phyloP scores from a whole-genome alignment of 164 flowering plant genomes.

The Hamamelis virginiana region DNA sequence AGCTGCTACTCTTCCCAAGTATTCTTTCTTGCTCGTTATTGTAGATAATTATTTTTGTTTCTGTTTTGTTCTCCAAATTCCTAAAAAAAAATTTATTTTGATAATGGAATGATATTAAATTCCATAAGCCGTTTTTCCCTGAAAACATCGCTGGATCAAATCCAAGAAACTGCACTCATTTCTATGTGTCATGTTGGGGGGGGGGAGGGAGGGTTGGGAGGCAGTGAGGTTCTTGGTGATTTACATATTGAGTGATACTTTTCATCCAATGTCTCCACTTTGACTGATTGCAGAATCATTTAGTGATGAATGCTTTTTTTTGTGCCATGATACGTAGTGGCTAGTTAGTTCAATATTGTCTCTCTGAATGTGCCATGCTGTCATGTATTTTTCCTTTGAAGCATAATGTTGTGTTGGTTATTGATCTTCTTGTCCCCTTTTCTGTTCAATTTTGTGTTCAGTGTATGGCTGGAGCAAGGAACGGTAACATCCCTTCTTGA shows the following conservation, averaged over 20 bases:
- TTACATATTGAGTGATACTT: too few relatives aligned
- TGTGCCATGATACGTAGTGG: too few relatives aligned
- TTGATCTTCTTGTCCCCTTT: background rate
- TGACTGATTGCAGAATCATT: too few relatives aligned
- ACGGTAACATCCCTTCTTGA: conserved; percentile 51
- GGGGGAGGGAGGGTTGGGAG: too few relatives aligned
- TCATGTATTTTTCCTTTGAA: background rate
- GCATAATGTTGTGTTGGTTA: background rate
- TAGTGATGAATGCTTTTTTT: too few relatives aligned
- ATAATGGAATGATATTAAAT: background rate
- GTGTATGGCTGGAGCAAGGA: conserved; percentile 50
- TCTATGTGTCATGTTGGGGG: background rate
- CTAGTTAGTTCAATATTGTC: too few relatives aligned
- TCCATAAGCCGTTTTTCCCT: background rate
- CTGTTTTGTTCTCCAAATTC: background rate
- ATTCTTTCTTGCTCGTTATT: conserved; percentile 7
- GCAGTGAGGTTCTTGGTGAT: too few relatives aligned
- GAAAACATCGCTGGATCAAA: background rate
- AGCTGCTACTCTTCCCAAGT: conserved; percentile 44
- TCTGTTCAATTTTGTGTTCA: conserved; percentile 14
- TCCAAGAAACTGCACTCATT: background rate
- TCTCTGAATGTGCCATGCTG: background rate
- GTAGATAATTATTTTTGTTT: background rate
- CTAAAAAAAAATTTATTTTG: background rate
- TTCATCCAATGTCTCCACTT: too few relatives aligned